Base-by-base conservation (phyloP, 805 yeast genomes). In the Kodamaea sagamina region DNA sequence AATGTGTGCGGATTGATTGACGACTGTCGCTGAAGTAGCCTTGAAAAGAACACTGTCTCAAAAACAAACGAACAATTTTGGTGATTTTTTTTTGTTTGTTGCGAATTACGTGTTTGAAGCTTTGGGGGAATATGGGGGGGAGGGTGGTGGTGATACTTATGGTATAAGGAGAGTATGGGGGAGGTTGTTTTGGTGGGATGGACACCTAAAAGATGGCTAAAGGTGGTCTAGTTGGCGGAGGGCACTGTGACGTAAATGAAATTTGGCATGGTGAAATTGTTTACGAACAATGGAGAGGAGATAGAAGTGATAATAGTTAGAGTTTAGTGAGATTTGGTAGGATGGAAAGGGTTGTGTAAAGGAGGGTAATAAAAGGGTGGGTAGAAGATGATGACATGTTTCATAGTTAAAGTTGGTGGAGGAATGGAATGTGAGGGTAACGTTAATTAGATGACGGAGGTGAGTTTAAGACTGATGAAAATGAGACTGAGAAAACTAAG, bases 41-140 rank as follows among this genome's bases (percentile, higher is more conserved):
- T 29, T 29, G 34, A 29, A 29, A 29, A 29, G 34, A 29, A 29
- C 34, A 29, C 34, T 29, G 15, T 29, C 34, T 29, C 34, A 29
- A 29, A 29, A 29, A 29, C 17, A 29, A 29, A 29, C 34, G 34
- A 29, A 29, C 17, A 29, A 29, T 29, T 21, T 21, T 29, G 34
- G 34, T 13, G 34, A 17, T 17, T 29, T 29, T 29, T 29, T 28
- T 29, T 29, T 29, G 34, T 13, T 29, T 15, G 15, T 29, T 29
- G 34, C 34, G 34, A 29, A 29, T 29, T 29, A 29, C 34, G 34
- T 29, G 34, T 29, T 17, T 15, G 17, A 17, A 13, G 34, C 15
- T 8, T 29, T 29, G 34, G 34, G 17, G 19, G 15, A 19, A 15
- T 17, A 17, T 13, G 11, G 17, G 12, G 34, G 7, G 18, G 17